Evolutionary conservation across 164 flowering plant species (phyloP), one percentile per base, ranked within the genome.

Genomic region (Sedum album): DNA sequence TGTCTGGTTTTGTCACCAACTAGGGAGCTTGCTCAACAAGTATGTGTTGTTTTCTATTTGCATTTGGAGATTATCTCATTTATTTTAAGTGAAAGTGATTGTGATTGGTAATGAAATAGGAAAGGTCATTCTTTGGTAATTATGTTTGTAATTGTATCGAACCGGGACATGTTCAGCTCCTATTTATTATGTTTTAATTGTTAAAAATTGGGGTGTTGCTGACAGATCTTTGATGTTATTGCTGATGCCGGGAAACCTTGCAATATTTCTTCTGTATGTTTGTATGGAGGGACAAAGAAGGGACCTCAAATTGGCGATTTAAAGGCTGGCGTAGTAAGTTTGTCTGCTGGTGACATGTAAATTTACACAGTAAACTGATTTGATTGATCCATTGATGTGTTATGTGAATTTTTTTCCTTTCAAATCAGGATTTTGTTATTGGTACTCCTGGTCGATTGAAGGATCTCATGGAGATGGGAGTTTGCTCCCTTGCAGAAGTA

Each of bases 1-100:
- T 88, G 93, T 69, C 95, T 94, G 69, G 93, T 90, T 1, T 81
- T 94, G 30, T 87, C 97, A 8, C 99, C 99, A 7, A 94, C 97
- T 23, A 85, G 99, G 75, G 99, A 94, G 76, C 81, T 94, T 55
- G 99, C 99, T 80, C 96, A 91, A 66, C 97, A 91, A 75, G 99
- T 91, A 79, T 53, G 88, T 71, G 15, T 66, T 23, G 5, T 57
- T 18, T 41, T 21, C 6, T 33, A 13, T 65, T 25, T 28, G 20
- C 15, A 44, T 44, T 15, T 11, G n/a, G 20, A 44, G 15, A 44
- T 39, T 44, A 44, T 44, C 17, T 44, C 48, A 44, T 18, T 7
- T 41, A 15, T 11, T 41, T 41, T 9, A 41, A 7, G 46, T 41
- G 46, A 41, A 0, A 7, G 46, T 7, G 46, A 11, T 2, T 41